Percentiles rank a stretch among this genome's conserved stretches.
Evolutionary conservation across 352 stramenopile species (phyloP).

Genomic region (Phytophthora lateralis): DNA sequence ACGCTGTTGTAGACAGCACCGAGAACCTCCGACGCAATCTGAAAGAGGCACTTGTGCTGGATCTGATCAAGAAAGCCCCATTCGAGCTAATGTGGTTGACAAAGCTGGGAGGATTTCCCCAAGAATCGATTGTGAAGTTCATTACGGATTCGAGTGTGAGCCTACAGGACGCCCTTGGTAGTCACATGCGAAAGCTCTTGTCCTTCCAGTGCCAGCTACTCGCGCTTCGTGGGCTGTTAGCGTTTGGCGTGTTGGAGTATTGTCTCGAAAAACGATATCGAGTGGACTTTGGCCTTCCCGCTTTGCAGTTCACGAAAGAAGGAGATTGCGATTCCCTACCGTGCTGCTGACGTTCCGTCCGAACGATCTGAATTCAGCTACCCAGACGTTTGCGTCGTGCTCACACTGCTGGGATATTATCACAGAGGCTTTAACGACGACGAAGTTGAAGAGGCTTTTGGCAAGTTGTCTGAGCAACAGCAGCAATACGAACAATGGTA

Average conservation of each 20-base stretch:
- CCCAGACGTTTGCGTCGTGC: constrained; percentile 80
- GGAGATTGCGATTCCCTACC: constrained; percentile 87
- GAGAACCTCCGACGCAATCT: constrained; percentile 24
- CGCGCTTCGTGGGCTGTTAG: constrained; percentile 73
- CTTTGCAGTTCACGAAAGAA: constrained; percentile 46
- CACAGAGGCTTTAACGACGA: constrained; percentile 59
- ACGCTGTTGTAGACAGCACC: constrained; percentile 23
- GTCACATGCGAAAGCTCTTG: constrained; percentile 15
- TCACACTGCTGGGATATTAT: constrained; percentile 90
- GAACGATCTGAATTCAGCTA: constrained; percentile 90
- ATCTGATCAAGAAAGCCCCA: constrained; percentile 62
- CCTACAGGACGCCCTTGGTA: constrained; percentile 29
- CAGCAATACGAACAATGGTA: constrained; percentile 81
- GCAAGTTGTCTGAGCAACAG: constrained; percentile 53
- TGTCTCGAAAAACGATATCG: constrained; percentile 86
- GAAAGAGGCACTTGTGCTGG: constrained; percentile 53
- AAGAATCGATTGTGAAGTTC: constrained; percentile 31
- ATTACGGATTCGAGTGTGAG: constrained; percentile 44
- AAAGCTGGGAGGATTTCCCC: constrained; percentile 20
- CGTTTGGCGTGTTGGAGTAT: constrained; percentile 77
- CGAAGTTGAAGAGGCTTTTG: constrained; percentile 63
- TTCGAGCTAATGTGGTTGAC: constrained; percentile 75
- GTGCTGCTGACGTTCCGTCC: constrained; percentile 79
- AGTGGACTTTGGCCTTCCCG: constrained; percentile 82
- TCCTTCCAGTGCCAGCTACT: constrained; percentile 53